phyloP scores from a whole-genome alignment of 129 eudicot genomes.

The Cynara cardunculus region DNA sequence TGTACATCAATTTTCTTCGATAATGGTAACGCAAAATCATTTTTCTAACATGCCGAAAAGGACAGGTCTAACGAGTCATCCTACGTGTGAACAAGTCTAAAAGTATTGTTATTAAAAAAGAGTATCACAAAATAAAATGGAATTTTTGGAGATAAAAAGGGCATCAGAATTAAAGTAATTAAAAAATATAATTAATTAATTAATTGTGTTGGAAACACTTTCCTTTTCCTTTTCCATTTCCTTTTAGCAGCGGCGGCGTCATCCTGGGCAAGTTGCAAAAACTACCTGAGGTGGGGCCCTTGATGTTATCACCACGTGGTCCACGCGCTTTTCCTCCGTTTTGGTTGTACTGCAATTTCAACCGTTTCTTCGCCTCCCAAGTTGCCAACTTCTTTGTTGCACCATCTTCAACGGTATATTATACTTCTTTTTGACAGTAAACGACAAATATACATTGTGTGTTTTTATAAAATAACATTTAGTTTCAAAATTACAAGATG shows the following conservation, averaged over 20 bases:
- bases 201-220: neutral
- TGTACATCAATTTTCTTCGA: too few relatives aligned
- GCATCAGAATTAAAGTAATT: neutral
- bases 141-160: neutral
- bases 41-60: too few relatives aligned
- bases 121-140: neutral
- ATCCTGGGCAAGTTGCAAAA: neutral
- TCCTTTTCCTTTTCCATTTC: neutral
- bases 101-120: too few relatives aligned
- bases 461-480: too few relatives aligned
- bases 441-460: too few relatives aligned
- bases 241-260: neutral
- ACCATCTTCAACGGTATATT: too few relatives aligned
- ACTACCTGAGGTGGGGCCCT: conserved; percentile 11
- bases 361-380: neutral
- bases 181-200: neutral
- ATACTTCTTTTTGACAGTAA: too few relatives aligned
- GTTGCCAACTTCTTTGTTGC: neutral
- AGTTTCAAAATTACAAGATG: too few relatives aligned
- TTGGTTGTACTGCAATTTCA: neutral
- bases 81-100: too few relatives aligned
- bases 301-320: neutral
- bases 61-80: too few relatives aligned
- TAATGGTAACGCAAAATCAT: too few relatives aligned
- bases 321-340: conserved; percentile 3